Evolutionary conservation across 2,329 filamentous ascomycete species (phyloP).

Genomic region (Alternaria atra): DNA sequence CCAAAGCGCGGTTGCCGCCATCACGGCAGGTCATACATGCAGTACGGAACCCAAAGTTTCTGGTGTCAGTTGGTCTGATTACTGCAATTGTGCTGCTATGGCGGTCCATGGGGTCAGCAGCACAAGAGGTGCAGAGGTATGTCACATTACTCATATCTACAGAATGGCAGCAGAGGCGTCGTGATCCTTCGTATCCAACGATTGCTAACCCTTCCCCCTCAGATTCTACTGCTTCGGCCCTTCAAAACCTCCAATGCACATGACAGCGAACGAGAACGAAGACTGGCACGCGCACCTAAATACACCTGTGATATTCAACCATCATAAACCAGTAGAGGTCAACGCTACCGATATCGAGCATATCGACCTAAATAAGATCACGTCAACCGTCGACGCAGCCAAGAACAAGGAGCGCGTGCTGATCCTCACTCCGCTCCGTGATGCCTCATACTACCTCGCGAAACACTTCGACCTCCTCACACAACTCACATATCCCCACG

Average conservation of each 20-base stretch:
- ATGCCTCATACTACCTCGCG: slow-evolving; percentile 81
- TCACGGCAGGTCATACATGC: slow-evolving; percentile 70
- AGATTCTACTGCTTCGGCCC: slow-evolving; percentile 99
- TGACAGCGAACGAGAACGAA: slow-evolving; percentile 89
- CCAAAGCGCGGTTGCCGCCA: slow-evolving; percentile 79
- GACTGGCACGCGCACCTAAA: slow-evolving; percentile 88
- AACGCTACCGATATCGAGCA: slow-evolving; percentile 81
- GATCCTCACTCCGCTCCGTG: slow-evolving; percentile 90
- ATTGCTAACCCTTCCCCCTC: slow-evolving; percentile 35
- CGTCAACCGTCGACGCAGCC: slow-evolving; percentile 79
- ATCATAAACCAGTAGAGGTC: slow-evolving; percentile 85
- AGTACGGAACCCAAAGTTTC: slow-evolving; percentile 78
- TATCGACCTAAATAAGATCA: slow-evolving; percentile 84
- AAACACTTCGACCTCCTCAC: slow-evolving; percentile 94
- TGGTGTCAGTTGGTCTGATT: slow-evolving; percentile 75
- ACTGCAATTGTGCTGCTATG: slow-evolving; percentile 83
- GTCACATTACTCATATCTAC: slow-evolving; percentile 27
- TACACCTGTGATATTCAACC: slow-evolving; percentile 96
- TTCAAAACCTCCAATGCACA: slow-evolving; percentile 92
- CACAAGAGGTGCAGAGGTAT: slow-evolving; percentile 91
- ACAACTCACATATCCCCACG: slow-evolving; percentile 90
- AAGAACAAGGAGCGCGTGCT: slow-evolving; percentile 86
- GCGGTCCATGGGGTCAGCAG: slow-evolving; percentile 82
- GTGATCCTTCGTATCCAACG: not conserved
- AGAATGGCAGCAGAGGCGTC: not conserved